Evolutionary conservation across 108 stramenopile species (phyloP), one percentile per base, ranked within the genome.

Genomic region (Cyclostephanos invisitatus): DNA sequence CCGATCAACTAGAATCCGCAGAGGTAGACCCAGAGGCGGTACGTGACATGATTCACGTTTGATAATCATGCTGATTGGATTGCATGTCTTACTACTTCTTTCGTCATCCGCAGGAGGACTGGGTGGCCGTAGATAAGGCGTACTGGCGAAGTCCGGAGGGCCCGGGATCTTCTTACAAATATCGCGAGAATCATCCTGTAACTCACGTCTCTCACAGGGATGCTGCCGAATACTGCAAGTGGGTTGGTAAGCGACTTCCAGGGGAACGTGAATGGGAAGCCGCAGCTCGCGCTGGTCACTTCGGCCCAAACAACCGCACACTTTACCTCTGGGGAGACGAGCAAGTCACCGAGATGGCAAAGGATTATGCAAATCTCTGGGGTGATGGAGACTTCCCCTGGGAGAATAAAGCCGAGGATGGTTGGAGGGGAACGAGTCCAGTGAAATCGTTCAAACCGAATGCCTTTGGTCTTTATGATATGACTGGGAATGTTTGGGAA

Each of bases 401-500:
- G 51, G 86, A 86, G 66, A 96, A 97, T 74, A 57, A 69, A 22
- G 89, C 89, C n/a, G 62, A 74, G 54, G 96, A 97, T 83, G 94
- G 94, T 21, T 96, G 83, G 81, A 76, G 89, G 53, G 94, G 87
- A 21, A 90, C 89, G 20, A 90, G 84, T 63, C 93, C 96, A 15
- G 92, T 95, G n/a, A 84, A 81, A 47, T 68, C 66, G 17, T 97
- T 87, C 70, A 84, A 85, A 49, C 92, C 96, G 5, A 97, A 97
- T 83, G 68, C 46, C 0, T 73, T 87, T 58, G 96, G 96, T 9
- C 72, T 97, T n/a, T 90, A 95, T 70, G 91, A 96, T 67, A 88
- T 94, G 85, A 88, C 90, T 14, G 96, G 96, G 14, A 96, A 96
- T 68, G 96, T 96, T 9, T 97, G 96, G 96, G 96, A 95, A 62